Conservation (phyloP, 192 early-diverging fungal species). For the Backusella parvicylindrica region DNA sequence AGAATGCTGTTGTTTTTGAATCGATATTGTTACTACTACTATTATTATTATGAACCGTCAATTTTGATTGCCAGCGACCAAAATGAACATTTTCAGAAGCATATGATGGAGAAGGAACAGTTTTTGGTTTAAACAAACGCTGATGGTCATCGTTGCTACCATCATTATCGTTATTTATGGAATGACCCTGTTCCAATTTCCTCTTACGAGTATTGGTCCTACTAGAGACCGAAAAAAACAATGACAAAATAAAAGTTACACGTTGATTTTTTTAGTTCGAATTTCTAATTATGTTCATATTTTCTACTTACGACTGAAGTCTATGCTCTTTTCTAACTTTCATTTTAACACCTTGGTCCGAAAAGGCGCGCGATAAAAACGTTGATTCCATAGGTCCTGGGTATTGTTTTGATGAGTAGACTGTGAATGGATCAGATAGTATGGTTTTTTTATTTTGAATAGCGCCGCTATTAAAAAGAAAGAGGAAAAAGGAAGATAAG, state of each 20-base stretch:
- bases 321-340: constrained; percentile 78
- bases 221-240: neutral
- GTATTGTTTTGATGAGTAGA: constrained; percentile 87
- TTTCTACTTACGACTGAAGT: neutral
- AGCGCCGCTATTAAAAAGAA: constrained; percentile 74
- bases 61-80: constrained; percentile 8
- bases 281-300: neutral
- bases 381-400: constrained; percentile 93
- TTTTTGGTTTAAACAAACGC: neutral
- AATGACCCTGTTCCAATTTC: neutral
- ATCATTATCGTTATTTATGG: neutral
- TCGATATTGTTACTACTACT: too few relatives aligned
- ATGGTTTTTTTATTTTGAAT: constrained; percentile 21
- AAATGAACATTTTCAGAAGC: constrained; percentile 15
- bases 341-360: constrained; percentile 93
- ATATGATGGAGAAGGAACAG: neutral
- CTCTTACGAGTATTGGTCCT: neutral
- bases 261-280: neutral
- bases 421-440: constrained; percentile 74
- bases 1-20: neutral
- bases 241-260: neutral
- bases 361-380: constrained; percentile 79
- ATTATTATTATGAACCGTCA: neutral
- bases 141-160: neutral
- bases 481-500: constrained; percentile 21